Conservation (phyloP, 2,329 filamentous ascomycete species). For the Botryosphaeria dothidea region DNA sequence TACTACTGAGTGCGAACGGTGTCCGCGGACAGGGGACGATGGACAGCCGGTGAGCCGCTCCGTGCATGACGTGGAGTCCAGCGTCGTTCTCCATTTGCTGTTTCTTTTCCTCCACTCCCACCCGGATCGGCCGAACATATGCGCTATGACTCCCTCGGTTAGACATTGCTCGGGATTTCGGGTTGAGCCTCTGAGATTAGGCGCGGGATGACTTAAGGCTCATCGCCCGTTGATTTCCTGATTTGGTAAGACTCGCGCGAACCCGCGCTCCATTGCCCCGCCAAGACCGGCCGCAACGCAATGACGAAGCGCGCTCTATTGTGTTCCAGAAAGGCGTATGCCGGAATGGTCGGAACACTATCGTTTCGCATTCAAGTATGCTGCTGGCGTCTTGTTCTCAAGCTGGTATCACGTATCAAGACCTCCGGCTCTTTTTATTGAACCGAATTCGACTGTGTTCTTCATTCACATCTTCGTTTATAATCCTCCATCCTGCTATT, state of each 20-base stretch:
- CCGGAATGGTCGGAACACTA: neutral
- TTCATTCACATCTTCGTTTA: neutral
- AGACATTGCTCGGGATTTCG: neutral
- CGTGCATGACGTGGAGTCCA: neutral
- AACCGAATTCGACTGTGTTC: neutral
- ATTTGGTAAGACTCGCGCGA: neutral
- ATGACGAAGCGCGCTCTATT: neutral
- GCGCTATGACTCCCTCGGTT: neutral
- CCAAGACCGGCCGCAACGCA: neutral
- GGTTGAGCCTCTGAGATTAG: neutral
- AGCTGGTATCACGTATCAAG: neutral
- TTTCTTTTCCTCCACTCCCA: neutral
- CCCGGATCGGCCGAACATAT: neutral
- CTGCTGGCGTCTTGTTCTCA: neutral
- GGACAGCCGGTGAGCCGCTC: neutral
- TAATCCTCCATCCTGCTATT: too few relatives aligned
- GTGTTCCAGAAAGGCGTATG: neutral
- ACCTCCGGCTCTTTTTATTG: neutral
- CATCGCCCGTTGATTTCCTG: neutral
- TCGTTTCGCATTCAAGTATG: neutral
- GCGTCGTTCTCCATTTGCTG: neutral
- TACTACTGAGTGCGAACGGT: neutral
- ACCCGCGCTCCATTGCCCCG: neutral
- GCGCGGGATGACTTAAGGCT: neutral
- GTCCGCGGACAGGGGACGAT: neutral